These are phyloP conservation scores for Huntiella moniliformis DNA, from an alignment of 2,329 filamentous ascomycete genomes.

Conservation along the genomic window DNA sequence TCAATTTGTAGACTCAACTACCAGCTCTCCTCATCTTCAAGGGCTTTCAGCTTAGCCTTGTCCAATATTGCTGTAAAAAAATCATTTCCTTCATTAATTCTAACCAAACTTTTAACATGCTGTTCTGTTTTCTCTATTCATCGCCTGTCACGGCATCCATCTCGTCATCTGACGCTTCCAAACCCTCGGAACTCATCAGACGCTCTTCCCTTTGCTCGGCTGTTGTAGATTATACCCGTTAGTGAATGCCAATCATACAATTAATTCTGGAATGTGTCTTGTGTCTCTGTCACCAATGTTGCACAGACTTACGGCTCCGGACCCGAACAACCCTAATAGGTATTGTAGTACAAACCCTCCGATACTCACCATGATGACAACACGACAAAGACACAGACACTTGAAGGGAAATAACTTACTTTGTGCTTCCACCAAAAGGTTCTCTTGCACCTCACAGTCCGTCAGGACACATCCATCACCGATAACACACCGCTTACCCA, in stretches of 20 bases:
- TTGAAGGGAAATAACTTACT: slow-evolving; percentile 30
- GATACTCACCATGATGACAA: neutral
- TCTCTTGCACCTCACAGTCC: slow-evolving; percentile 86
- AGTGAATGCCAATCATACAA: neutral
- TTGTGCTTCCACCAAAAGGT: slow-evolving; percentile 63
- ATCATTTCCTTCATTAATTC: neutral
- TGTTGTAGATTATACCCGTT: slow-evolving; percentile 17
- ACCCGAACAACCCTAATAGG: too few relatives aligned
- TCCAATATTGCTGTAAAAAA: too few relatives aligned
- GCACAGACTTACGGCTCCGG: too few relatives aligned
- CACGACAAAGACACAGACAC: neutral
- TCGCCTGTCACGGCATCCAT: slow-evolving; percentile 29
- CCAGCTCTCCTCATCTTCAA: neutral
- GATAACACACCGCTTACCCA: slow-evolving; percentile 64
- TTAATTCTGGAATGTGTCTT: neutral
- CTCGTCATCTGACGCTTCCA: slow-evolving; percentile 42
- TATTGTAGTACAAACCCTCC: too few relatives aligned
- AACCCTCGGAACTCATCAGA: slow-evolving; percentile 46
- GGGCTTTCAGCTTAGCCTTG: too few relatives aligned
- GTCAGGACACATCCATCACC: slow-evolving; percentile 67
- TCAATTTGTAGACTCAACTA: neutral
- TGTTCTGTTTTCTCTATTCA: neutral
- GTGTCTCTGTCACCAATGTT: too few relatives aligned
- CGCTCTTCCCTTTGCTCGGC: slow-evolving; percentile 50
- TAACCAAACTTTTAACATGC: neutral